Base-by-base conservation (phyloP, 148 eudicot species). In the Limonium bicolor region DNA sequence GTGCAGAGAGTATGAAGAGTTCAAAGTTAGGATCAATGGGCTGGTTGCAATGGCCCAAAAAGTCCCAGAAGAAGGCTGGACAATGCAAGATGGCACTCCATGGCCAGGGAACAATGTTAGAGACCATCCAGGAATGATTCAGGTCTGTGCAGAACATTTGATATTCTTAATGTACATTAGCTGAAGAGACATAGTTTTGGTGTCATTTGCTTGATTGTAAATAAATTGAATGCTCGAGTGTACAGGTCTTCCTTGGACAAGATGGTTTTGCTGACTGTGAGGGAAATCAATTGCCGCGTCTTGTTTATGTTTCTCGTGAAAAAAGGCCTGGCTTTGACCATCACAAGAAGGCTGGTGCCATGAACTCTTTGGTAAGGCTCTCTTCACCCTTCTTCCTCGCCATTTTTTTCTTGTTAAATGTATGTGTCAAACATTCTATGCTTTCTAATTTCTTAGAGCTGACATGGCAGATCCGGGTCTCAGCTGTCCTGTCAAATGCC, bases 41-140 rank as follows among this genome's bases (percentile, higher is more conserved):
- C 51, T 90, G 60, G 99, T 90, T 36, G 60, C 88, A 40, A 81
- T 64, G 82, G 85, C 99, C 18, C 79, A 76, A 41, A 90, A 90
- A 56, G 99, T 84, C 65, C 99, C 99, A 0, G 99, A 80, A 47
- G 99, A 90, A 16, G 99, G 99, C 3, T 90, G 95, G 99, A 90
- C 99, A 9, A 90, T 84, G 99, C 99, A 90, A 48, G 99, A 90
- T 41, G 99, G 95, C 34, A 84, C 95, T 47, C 95, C 88, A 14
- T 90, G 95, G 99, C 99, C 99, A 1, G 99, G 99, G 32, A 84
- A 90, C 59, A 78, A 77, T 65, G 85, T 84, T 46, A 68, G 95
- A 71, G 95, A 90, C 54, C 99, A 90, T 59, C 99, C 99, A 27
- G 94, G 95, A 70, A 90, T 90, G 93, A 90, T 90, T 31, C 95